A percentile compares a stretch with the other conserved stretches of the same genome.
Conservation (phyloP, 148 eudicot species). For the Chenopodium quinoa region DNA sequence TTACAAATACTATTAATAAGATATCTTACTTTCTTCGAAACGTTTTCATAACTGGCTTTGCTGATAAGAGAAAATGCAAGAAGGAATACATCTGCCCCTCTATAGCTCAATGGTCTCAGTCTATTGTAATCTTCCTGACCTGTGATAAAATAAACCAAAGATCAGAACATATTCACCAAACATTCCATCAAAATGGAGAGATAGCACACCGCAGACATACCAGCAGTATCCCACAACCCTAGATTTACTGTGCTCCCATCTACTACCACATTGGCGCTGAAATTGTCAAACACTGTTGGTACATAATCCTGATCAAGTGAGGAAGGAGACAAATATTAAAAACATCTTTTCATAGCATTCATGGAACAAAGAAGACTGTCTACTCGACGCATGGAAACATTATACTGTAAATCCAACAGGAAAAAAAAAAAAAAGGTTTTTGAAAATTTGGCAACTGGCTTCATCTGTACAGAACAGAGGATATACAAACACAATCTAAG, state of each 20-base stretch:
- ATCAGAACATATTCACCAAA: constrained; percentile 11
- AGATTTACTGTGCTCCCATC: constrained; percentile 53
- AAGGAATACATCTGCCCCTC: constrained; percentile 51
- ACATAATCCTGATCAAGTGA: constrained; percentile 43
- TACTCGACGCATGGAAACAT: neutral
- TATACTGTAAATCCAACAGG: neutral
- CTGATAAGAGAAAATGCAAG: constrained; percentile 56
- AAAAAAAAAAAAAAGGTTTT: neutral
- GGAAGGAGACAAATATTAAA: neutral
- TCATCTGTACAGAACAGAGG: neutral
- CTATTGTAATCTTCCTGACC: constrained; percentile 57
- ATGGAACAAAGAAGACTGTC: neutral
- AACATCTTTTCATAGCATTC: neutral
- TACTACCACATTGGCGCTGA: constrained; percentile 52
- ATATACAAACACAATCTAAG: neutral
- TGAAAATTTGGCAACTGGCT: neutral
- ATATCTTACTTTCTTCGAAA: constrained; percentile 44
- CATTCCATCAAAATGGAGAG: neutral
- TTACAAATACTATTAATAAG: neutral
- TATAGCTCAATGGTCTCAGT: constrained; percentile 51
- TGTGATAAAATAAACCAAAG: constrained; percentile 7
- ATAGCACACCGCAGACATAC: constrained; percentile 19
- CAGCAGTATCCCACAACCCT: constrained; percentile 58
- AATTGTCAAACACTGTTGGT: constrained; percentile 54
- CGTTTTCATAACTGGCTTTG: constrained; percentile 54